Conservation (phyloP, 768 basidiomycete genomes). For the Leccinum olivaceopallidum region DNA sequence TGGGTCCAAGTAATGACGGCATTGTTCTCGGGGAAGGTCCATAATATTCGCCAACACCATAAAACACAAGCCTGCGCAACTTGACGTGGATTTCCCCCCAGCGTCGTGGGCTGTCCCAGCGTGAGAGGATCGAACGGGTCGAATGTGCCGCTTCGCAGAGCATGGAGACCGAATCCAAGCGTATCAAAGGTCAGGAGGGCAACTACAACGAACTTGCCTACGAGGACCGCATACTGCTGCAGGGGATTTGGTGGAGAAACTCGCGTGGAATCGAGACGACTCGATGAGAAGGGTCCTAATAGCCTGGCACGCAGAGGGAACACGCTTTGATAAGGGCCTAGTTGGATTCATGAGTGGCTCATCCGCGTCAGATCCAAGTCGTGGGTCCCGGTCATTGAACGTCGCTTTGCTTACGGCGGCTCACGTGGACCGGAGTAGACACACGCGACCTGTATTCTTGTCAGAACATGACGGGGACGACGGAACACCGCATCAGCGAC, state of each 20-base stretch:
- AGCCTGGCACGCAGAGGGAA: neutral
- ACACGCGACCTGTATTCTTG: no score
- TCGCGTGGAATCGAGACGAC: neutral
- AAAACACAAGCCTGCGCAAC: conserved; percentile 5
- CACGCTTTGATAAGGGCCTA: neutral
- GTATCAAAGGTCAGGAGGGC: conserved; percentile 23
- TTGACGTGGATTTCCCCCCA: neutral
- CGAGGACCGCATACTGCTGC: conserved; percentile 7
- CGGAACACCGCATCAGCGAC: conserved; percentile 25
- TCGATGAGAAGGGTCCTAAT: neutral
- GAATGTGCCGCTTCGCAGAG: conserved; percentile 5
- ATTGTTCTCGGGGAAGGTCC: conserved; percentile 15
- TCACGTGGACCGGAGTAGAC: no score
- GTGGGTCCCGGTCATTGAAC: neutral
- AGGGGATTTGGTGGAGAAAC: neutral
- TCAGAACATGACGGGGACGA: neutral
- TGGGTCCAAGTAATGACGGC: conserved; percentile 14
- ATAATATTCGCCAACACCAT: conserved; percentile 4
- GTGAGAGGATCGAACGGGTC: conserved; percentile 9
- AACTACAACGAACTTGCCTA: conserved; percentile 18
- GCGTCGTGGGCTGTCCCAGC: neutral
- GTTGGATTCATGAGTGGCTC: neutral
- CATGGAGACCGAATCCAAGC: conserved; percentile 22
- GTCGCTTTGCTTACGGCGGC: no score
- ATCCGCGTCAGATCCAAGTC: neutral